Evolutionary conservation across 2,329 filamentous ascomycete genomes (phyloP), one percentile per base, ranked within the genome.

Genomic region (Onygenales sp.): DNA sequence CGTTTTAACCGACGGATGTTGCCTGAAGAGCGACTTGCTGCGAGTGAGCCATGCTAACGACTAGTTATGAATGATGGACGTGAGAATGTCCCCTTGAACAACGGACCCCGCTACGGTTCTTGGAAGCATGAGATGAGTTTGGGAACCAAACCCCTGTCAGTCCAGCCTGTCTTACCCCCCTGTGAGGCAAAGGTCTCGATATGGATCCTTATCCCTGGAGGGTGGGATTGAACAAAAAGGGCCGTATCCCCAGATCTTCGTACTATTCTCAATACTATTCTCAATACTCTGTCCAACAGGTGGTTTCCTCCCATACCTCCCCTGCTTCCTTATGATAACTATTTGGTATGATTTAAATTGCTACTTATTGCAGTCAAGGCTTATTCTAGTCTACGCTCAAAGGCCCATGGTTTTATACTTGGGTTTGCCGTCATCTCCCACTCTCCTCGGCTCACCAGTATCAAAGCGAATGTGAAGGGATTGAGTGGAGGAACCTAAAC

Each of bases 211-310:
- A 32, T 14, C 43, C 43, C 11, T 14, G 21, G 43, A 10, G 8
- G 8, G 39, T 42, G 41, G 49, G 27, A 43, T 43, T 21, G 41
- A 51, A 51, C 49, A 51, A 51, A 51, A 51, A 14, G 49, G 31
- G 39, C n/a, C 2, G 31, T 31, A 8, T 14, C 38, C 13, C 39
- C 41, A 35, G 38, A 43, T 50, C 14, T 43, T 51, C n/a, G 17
- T 32, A 42, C 11, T 33, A 43, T 51, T 13, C 9, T 8, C 32
- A 39, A 39, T 39, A 39, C 17, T 33, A 43, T 51, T 13, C 9
- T 8, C 32, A 39, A 39, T 39, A 39, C 36, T 39, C 9, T 7
- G 39, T 9, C 21, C 14, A 27, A 5, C 31, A 41, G 10, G 17
- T 27, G 21, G 21, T 27, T 27, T 27, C 21, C 21, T 27, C 21